phyloP scores from a whole-genome alignment of 768 basidiomycete species.

The Vararia minispora region DNA sequence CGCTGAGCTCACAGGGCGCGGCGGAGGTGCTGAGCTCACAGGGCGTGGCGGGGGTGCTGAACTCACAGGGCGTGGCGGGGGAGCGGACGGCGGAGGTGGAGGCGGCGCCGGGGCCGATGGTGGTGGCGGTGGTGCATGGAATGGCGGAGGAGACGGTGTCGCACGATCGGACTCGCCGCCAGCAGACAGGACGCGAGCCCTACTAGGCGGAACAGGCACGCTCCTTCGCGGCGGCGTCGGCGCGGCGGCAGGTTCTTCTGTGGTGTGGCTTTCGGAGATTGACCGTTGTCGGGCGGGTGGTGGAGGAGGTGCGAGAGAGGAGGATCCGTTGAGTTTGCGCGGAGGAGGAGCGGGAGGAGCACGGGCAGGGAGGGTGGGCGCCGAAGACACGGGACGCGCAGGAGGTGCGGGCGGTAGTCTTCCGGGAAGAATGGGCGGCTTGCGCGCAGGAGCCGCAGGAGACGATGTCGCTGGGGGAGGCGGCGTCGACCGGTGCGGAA shows the following conservation, averaged over 20 bases:
- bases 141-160: slow-evolving; percentile 17
- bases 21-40: no score
- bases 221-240: slow-evolving; percentile 10
- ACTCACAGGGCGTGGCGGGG: slow-evolving; percentile 4
- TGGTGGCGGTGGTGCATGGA: slow-evolving; percentile 17
- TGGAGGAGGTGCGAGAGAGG: slow-evolving; percentile 14
- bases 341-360: slow-evolving; percentile 4
- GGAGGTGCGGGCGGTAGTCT: slow-evolving; percentile 12
- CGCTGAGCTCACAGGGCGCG: no score
- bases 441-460: slow-evolving; percentile 14
- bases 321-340: slow-evolving; percentile 3
- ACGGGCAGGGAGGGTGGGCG: slow-evolving; percentile 7
- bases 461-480: neutral
- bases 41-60: slow-evolving; percentile 2
- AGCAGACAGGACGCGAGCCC: no score
- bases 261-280: slow-evolving; percentile 6
- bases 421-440: slow-evolving; percentile 3
- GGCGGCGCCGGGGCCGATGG: slow-evolving; percentile 14
- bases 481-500: slow-evolving; percentile 8
- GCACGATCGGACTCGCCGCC: no score
- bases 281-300: slow-evolving; percentile 18
- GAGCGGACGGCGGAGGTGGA: neutral
- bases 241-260: neutral
- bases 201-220: no score
- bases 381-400: slow-evolving; percentile 9